phyloP scores from a whole-genome alignment of 2,329 filamentous ascomycete species.

The Sclerotinia subarctica region DNA sequence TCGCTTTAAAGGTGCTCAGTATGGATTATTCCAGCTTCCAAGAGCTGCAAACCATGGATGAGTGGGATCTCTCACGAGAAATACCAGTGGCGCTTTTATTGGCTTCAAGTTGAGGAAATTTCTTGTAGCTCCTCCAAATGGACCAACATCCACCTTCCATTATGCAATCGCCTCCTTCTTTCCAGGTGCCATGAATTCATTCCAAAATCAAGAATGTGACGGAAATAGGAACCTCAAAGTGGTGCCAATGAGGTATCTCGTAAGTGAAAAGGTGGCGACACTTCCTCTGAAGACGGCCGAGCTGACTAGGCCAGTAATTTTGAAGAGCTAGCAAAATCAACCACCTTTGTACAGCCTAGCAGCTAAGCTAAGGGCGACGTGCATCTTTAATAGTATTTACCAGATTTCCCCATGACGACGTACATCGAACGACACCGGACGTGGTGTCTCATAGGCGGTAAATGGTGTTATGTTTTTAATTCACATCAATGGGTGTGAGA shows the following conservation, averaged over 20 bases:
- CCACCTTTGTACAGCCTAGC: background rate
- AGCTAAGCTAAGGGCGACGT: background rate
- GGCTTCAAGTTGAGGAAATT: too few relatives aligned
- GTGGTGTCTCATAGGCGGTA: background rate
- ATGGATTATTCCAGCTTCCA: too few relatives aligned
- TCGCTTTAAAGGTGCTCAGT: too few relatives aligned
- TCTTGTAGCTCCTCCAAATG: too few relatives aligned
- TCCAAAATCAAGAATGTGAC: background rate
- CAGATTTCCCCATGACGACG: background rate
- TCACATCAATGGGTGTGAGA: background rate
- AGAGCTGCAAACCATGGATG: too few relatives aligned
- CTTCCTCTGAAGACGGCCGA: background rate
- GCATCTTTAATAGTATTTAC: background rate
- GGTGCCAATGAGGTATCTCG: background rate
- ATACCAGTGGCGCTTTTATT: too few relatives aligned
- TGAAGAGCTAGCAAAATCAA: background rate
- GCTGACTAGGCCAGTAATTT: background rate
- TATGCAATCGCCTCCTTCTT: too few relatives aligned
- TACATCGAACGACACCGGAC: background rate
- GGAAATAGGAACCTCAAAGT: background rate
- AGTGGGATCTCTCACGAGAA: too few relatives aligned
- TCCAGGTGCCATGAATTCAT: background rate
- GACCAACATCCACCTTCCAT: too few relatives aligned
- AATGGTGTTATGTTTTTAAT: background rate
- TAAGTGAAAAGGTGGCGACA: background rate